Percentiles rank a stretch among this genome's conserved stretches.
These are phyloP conservation scores for Tolypocladium sp. DNA, from an alignment of 2,329 filamentous ascomycete species.

Conservation along the genomic window DNA sequence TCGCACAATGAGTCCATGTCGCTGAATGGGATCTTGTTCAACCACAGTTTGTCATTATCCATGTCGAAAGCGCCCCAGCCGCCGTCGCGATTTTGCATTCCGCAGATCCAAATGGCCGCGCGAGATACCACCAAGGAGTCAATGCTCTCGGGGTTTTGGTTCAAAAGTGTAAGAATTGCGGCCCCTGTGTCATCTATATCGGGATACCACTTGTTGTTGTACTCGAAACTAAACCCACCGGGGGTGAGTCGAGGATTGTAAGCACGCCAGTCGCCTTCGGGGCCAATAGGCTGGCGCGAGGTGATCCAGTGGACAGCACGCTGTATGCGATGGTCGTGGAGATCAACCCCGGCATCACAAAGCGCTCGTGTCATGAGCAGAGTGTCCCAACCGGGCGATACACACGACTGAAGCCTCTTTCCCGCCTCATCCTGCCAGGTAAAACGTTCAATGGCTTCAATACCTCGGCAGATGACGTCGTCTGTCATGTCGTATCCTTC, in stretches of 20 bases:
- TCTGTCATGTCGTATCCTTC: not conserved
- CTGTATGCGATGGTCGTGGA: not conserved
- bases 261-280: not conserved
- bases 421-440: not conserved
- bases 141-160: not conserved
- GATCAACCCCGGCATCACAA: not conserved
- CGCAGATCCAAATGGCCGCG: not conserved
- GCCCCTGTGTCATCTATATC: not conserved
- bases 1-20: not conserved
- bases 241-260: not conserved
- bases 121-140: not conserved
- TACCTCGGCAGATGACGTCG: not conserved
- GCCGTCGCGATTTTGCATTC: not conserved
- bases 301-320: too few species aligned
- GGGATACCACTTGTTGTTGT: not conserved
- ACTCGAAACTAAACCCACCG: not conserved
- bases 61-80: not conserved
- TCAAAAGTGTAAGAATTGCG: not conserved
- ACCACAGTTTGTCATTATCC: not conserved
- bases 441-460: not conserved
- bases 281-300: not conserved
- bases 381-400: not conserved
- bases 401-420: not conserved
- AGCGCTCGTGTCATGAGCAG: not conserved
- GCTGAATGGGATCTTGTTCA: not conserved